Conservation (phyloP, 305 asterid genomes). For the Solanum hybrid region DNA sequence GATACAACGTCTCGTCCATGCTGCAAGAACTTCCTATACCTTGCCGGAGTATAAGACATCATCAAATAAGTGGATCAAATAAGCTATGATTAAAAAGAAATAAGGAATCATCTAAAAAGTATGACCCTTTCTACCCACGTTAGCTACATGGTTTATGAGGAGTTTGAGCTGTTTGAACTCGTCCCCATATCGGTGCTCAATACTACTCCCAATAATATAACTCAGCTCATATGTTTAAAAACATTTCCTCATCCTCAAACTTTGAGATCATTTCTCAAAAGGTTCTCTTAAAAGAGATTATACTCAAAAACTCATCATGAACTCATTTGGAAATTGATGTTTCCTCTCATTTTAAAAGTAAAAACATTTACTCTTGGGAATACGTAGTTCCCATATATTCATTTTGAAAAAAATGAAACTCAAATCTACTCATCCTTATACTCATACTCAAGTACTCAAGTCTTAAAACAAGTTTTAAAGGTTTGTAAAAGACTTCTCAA, state of each 20-base stretch:
- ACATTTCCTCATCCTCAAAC: neutral
- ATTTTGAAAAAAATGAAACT: neutral
- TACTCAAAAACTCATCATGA: neutral
- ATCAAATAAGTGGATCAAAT: neutral
- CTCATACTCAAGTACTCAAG: neutral
- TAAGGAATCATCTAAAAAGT: neutral
- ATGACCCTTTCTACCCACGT: neutral
- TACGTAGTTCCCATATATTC: neutral
- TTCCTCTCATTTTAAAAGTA: neutral
- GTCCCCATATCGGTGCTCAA: neutral
- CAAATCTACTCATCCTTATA: neutral
- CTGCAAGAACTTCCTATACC: neutral
- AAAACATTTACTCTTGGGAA: neutral
- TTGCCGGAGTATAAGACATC: neutral
- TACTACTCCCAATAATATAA: neutral
- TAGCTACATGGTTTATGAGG: neutral
- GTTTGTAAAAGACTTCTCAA: neutral
- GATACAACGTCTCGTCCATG: neutral
- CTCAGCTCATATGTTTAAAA: neutral
- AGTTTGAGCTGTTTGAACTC: neutral
- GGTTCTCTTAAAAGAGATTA: neutral
- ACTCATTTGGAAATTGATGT: neutral
- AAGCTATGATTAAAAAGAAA: neutral
- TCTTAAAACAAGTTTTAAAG: neutral
- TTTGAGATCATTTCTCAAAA: neutral